Conservation (phyloP, 768 basidiomycete genomes). For the Pleurotus tuber-regium region DNA sequence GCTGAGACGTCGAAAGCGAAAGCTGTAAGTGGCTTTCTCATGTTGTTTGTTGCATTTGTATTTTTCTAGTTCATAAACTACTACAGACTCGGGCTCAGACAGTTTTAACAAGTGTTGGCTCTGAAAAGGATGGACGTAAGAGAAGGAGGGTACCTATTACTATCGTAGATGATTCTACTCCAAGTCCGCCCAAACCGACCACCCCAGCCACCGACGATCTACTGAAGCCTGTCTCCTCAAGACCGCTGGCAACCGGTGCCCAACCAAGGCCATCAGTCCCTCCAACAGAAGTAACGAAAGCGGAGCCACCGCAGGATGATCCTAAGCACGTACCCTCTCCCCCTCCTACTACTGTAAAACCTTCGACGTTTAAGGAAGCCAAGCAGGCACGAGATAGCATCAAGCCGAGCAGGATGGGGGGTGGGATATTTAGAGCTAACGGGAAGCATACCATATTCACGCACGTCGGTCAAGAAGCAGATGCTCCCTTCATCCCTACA, state of each 20-base stretch:
- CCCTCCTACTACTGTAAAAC: constrained; percentile 19
- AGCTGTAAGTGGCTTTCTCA: neutral
- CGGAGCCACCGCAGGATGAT: neutral
- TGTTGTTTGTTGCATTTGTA: neutral
- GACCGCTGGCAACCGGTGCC: neutral
- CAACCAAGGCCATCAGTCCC: constrained; percentile 8
- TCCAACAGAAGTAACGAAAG: constrained; percentile 17
- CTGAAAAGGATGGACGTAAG: constrained; percentile 18
- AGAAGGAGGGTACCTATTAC: constrained; percentile 64
- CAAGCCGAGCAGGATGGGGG: constrained; percentile 50
- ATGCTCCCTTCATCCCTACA: constrained; percentile 4
- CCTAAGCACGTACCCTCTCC: constrained; percentile 4
- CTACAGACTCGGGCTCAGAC: constrained; percentile 10
- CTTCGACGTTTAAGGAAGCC: constrained; percentile 53
- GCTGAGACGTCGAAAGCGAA: constrained; percentile 32
- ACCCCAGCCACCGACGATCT: constrained; percentile 3
- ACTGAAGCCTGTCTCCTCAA: constrained; percentile 4
- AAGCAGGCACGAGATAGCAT: constrained; percentile 52
- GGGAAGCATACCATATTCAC: constrained; percentile 60
- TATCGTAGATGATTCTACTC: constrained; percentile 42
- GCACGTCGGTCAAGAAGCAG: neutral
- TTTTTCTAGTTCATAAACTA: too few relatives aligned
- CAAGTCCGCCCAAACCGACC: neutral
- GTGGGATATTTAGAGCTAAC: constrained; percentile 68
- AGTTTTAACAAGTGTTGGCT: constrained; percentile 16